Evolutionary conservation across 306 rosid genomes (phyloP).

Genomic region (Canavalia ensiformis): DNA sequence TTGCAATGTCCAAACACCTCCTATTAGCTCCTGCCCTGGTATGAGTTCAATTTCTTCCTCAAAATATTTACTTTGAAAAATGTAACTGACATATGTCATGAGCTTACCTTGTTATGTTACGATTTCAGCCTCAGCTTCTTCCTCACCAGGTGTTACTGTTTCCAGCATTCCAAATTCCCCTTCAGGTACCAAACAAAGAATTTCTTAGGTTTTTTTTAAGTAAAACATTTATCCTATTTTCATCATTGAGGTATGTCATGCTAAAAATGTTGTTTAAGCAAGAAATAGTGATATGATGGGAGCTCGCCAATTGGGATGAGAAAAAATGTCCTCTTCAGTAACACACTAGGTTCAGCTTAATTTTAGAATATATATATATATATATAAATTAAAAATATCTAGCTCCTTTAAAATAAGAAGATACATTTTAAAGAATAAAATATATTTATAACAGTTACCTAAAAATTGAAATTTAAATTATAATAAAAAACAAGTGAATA

Average conservation of each 20-base stretch:
- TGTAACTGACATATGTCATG: background rate
- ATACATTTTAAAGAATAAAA: too few species aligned
- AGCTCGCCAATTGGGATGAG: background rate
- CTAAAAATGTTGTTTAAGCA: background rate
- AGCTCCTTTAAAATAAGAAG: too few species aligned
- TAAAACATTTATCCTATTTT: background rate
- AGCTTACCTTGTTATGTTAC: constrained; percentile 14
- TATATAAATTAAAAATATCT: too few species aligned
- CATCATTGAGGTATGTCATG: constrained; percentile 1
- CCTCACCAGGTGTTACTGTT: constrained; percentile 45
- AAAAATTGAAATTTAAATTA: too few species aligned
- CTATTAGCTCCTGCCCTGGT: constrained; percentile 60
- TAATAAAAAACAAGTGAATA: too few species aligned
- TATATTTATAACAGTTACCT: too few species aligned
- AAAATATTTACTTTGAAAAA: background rate
- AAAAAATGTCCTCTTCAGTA: background rate
- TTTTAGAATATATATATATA: too few species aligned
- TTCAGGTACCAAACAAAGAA: constrained; percentile 52
- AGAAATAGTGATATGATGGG: background rate
- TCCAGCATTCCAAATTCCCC: constrained; percentile 52
- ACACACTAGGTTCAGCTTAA: background rate
- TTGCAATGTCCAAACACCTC: constrained; percentile 68
- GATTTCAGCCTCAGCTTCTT: constrained; percentile 48
- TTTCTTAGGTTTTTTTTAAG: background rate
- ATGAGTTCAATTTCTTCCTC: constrained; percentile 18